Evolutionary conservation across 2,329 filamentous ascomycete species (phyloP).

Genomic region (Stenocarpella maydis): DNA sequence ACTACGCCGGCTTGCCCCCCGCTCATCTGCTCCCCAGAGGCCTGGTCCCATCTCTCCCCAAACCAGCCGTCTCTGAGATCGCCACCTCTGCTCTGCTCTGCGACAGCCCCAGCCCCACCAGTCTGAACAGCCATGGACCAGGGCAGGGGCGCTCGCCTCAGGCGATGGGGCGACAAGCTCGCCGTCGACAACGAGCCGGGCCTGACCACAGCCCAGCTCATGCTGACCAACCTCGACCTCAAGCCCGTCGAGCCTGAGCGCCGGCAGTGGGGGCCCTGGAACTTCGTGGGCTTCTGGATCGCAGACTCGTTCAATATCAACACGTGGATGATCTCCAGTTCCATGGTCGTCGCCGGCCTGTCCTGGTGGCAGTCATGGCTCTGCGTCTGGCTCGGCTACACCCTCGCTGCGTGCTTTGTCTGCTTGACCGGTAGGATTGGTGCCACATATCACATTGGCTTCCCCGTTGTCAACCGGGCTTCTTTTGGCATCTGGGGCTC

Average conservation of each 20-base stretch:
- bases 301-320: slow-evolving; percentile 89
- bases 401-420: slow-evolving; percentile 78
- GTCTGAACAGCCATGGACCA: slow-evolving; percentile 42
- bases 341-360: slow-evolving; percentile 79
- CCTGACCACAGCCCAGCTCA: slow-evolving; percentile 79
- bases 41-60: slow-evolving; percentile 26
- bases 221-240: slow-evolving; percentile 86
- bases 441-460: slow-evolving; percentile 87
- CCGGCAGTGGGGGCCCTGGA: slow-evolving; percentile 85
- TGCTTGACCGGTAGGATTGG: slow-evolving; percentile 83
- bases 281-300: slow-evolving; percentile 90
- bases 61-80: not conserved
- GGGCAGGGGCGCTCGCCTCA: slow-evolving; percentile 48
- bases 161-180: slow-evolving; percentile 64
- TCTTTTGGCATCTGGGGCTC: slow-evolving; percentile 91
- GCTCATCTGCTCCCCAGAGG: not conserved
- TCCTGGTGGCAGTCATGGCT: slow-evolving; percentile 94
- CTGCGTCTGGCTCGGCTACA: slow-evolving; percentile 89
- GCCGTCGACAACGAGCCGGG: slow-evolving; percentile 80
- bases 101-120: slow-evolving; percentile 4
- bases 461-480: slow-evolving; percentile 79
- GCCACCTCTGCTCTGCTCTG: not conserved
- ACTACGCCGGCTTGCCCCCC: not conserved
- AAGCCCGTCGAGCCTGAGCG: slow-evolving; percentile 81
- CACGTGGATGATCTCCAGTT: slow-evolving; percentile 92